Conservation (phyloP, 31 red algal genomes). For the Asparagopsis taxiformis region DNA sequence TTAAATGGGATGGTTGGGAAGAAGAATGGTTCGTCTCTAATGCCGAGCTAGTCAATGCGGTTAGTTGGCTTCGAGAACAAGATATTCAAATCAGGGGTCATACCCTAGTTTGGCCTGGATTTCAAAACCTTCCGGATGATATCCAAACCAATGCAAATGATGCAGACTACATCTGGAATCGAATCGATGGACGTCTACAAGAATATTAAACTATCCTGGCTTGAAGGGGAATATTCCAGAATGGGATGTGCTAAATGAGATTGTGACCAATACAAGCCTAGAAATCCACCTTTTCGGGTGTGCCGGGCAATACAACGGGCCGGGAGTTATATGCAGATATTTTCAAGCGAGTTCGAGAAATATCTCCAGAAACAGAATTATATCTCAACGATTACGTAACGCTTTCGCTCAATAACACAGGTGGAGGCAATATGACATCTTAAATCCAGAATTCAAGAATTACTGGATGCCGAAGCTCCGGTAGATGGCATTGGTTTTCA, state of each 20-base stretch:
- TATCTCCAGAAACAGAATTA: slow-evolving; percentile 8
- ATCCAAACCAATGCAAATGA: not conserved
- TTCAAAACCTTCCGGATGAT: slow-evolving; percentile 9
- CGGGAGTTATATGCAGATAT: slow-evolving; percentile 20
- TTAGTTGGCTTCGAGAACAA: slow-evolving; percentile 9
- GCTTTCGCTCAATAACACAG: not conserved
- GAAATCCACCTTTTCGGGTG: too few relatives aligned
- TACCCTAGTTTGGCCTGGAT: slow-evolving; percentile 15
- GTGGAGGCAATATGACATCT: slow-evolving; percentile 10
- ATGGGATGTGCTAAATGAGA: too few relatives aligned
- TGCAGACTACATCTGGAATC: slow-evolving; percentile 7
- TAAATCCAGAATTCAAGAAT: slow-evolving; percentile 4
- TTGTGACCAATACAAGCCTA: too few relatives aligned
- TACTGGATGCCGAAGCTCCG: slow-evolving; percentile 3
- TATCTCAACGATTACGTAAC: slow-evolving; percentile 20
- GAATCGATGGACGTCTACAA: too few relatives aligned
- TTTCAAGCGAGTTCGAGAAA: slow-evolving; percentile 6
- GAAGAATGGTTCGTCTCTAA: slow-evolving; percentile 1
- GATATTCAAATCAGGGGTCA: slow-evolving; percentile 13
- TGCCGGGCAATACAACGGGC: slow-evolving; percentile 1
- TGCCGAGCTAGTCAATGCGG: slow-evolving; percentile 4
- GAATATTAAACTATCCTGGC: too few relatives aligned
- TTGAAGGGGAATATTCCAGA: too few relatives aligned
- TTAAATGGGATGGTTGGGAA: slow-evolving; percentile 26
- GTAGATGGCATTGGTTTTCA: slow-evolving; percentile 22